phyloP scores from a whole-genome alignment of 495 filamentous ascomycete genomes.

The Penicillium dipodomyicola region DNA sequence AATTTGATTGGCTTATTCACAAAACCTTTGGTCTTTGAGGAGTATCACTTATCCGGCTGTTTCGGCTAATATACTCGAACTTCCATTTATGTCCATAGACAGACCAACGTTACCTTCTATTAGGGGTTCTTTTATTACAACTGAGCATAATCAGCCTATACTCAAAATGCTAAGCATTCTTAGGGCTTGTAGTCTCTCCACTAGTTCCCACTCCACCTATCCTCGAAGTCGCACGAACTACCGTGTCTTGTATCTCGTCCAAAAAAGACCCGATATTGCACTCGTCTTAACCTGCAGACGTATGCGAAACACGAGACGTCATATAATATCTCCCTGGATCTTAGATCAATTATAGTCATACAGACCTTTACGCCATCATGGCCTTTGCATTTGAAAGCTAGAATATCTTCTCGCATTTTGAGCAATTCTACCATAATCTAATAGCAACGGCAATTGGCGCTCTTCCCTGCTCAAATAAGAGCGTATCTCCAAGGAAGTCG shows the following conservation, averaged over 20 bases:
- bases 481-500: not conserved
- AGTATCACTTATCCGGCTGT: not conserved
- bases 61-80: not conserved
- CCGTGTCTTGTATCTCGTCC: too few species aligned
- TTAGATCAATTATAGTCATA: not conserved
- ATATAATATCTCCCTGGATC: not conserved
- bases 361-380: not conserved
- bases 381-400: not conserved
- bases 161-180: too few species aligned
- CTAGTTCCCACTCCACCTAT: not conserved
- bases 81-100: not conserved
- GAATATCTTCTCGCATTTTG: not conserved
- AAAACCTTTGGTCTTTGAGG: not conserved
- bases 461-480: not conserved
- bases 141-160: not conserved
- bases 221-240: too few species aligned
- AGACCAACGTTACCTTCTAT: not conserved
- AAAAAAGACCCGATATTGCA: too few species aligned
- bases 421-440: not conserved
- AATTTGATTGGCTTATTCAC: slow-evolving; percentile 21
- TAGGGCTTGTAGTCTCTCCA: not conserved
- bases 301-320: not conserved
- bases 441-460: not conserved
- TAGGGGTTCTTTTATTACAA: not conserved
- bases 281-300: not conserved